Evolutionary conservation across 2,329 filamentous ascomycete genomes (phyloP).

Genomic region (Lasiodiplodia theobromae): DNA sequence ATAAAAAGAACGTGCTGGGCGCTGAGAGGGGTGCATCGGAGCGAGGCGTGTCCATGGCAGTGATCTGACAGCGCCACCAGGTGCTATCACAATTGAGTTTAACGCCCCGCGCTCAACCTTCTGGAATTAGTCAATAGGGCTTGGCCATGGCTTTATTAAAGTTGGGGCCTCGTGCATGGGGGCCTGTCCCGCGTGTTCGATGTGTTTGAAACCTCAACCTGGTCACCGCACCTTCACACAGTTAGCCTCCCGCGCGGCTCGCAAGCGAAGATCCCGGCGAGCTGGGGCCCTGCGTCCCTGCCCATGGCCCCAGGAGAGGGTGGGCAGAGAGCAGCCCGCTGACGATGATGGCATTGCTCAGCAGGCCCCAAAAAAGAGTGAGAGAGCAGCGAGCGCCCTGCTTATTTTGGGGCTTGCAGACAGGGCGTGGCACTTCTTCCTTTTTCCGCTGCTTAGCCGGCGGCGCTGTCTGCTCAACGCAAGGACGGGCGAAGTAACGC

Average conservation of each 20-base stretch:
- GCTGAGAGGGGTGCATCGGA: conserved; percentile 1
- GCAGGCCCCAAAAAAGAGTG: conserved; percentile 2
- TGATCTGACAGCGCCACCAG: conserved; percentile 1
- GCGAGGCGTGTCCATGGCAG: not conserved
- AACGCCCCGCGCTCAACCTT: conserved; percentile 8
- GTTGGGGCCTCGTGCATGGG: conserved; percentile 19
- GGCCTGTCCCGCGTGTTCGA: not conserved
- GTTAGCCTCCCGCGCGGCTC: conserved; percentile 1
- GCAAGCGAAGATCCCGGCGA: not conserved
- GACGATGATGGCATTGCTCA: not conserved
- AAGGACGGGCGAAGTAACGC: conserved; percentile 20
- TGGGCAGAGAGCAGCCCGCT: not conserved
- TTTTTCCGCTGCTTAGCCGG: not conserved
- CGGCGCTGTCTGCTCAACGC: not conserved
- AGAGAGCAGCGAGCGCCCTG: not conserved
- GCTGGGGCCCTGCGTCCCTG: no score
- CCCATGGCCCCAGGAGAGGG: no score
- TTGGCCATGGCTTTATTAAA: conserved; percentile 8
- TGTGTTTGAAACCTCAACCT: conserved; percentile 12
- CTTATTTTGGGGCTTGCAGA: not conserved
- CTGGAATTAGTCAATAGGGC: conserved; percentile 6
- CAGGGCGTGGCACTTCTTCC: conserved; percentile 4
- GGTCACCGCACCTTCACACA: conserved; percentile 9
- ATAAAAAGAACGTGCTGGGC: not conserved
- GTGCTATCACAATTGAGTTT: not conserved